Evolutionary conservation across 2,329 filamentous ascomycete genomes (phyloP), one percentile per base, ranked within the genome.

Genomic region (Fusarium armeniacum): DNA sequence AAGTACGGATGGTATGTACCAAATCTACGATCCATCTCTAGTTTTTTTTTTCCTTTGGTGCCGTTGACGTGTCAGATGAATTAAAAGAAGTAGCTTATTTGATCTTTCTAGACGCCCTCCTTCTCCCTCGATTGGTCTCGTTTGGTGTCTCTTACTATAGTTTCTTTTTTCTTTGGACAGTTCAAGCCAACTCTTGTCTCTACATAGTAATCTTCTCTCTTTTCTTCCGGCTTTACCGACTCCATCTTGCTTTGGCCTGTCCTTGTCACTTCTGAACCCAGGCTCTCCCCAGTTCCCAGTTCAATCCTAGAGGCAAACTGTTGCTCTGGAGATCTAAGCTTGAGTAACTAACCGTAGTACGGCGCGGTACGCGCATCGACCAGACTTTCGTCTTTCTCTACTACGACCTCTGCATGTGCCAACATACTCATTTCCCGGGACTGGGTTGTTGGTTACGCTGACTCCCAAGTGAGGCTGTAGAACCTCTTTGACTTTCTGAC

Each of bases 401-500:
- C 24, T 30, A 54, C 38, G 46, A 55, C 57, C 38, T 51, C 13
- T 41, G 47, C 36, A 44, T 65, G 64, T 67, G 64, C 63, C 67
- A 61, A 49, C 59, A 69, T 49, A 38, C 65, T 75, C 73, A 75
- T 75, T 73, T 74, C 71, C 71, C 61, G 35, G 35, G 45, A 47
- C 60, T 54, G 33, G 60, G 49, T 47, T 63, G 58, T 58, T 61
- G 60, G 45, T 65, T 68, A 70, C 63, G 50, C 56, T 56, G 35
- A 20, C 36, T 32, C 28, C 56, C 32, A 33, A 65, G 71, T 75
- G 73, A 75, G 69, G 65, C 71, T 74, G 61, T 58, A 69, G 58
- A 50, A 18, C 33, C 24, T 46, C n/a, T 46, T 32, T 32, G n/a
- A 28, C 33, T 11, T 22, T 40, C n/a, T 40, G 35, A 40, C 54